A percentile compares a stretch with the other conserved stretches of the same genome.
Conservation (phyloP, 345 rosid species). For the Trapa incisa region DNA sequence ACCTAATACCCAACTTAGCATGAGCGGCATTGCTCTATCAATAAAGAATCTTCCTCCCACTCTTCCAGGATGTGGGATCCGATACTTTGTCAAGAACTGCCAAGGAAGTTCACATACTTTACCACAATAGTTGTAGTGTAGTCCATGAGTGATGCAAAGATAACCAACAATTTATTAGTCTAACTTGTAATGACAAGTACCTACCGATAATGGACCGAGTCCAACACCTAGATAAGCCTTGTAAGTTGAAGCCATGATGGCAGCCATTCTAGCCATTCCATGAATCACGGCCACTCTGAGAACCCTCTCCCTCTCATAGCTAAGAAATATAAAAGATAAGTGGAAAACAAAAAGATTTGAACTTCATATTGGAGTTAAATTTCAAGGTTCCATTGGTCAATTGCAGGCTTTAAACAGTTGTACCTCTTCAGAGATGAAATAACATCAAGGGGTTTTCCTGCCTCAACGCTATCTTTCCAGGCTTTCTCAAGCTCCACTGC, state of each 20-base stretch:
- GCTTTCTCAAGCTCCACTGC: conserved; percentile 75
- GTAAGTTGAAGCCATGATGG: conserved; percentile 92
- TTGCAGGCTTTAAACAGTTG: background rate
- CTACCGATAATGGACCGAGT: conserved; percentile 83
- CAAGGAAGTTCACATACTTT: conserved; percentile 1
- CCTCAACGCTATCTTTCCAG: conserved; percentile 44
- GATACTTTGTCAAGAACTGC: conserved; percentile 75
- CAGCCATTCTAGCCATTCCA: conserved; percentile 89
- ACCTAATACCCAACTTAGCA: conserved; percentile 87
- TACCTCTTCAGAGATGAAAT: conserved; percentile 70
- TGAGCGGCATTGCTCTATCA: conserved; percentile 66
- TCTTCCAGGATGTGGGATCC: conserved; percentile 87
- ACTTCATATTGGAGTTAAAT: background rate
- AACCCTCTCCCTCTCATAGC: conserved; percentile 70
- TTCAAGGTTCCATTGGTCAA: background rate
- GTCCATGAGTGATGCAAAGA: background rate
- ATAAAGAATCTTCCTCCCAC: conserved; percentile 80
- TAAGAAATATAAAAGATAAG: conserved; percentile 10
- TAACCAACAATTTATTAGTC: background rate
- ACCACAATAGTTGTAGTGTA: background rate
- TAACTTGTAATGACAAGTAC: conserved; percentile 8
- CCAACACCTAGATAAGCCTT: conserved; percentile 92
- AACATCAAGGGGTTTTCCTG: conserved; percentile 41
- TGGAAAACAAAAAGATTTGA: background rate
- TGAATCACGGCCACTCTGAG: conserved; percentile 77